These are phyloP conservation scores for Tricholoma flavovirens DNA, from an alignment of 768 basidiomycete genomes.

Conservation along the genomic window DNA sequence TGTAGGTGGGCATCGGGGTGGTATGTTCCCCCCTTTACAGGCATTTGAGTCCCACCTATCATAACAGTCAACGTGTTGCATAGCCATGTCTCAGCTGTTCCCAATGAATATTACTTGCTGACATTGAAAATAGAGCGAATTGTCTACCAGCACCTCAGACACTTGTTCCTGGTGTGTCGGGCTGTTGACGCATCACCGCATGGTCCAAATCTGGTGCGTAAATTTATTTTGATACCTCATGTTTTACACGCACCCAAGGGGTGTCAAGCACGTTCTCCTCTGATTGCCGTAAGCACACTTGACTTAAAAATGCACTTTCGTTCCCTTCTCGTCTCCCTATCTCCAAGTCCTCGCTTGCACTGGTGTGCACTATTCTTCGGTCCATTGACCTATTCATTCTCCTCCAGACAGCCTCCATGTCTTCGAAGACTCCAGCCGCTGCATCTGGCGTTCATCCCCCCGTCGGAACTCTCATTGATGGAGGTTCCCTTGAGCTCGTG, in stretches of 20 bases:
- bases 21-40: slow-evolving; percentile 23
- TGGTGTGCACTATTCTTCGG: slow-evolving; percentile 35
- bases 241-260: slow-evolving; percentile 60
- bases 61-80: neutral
- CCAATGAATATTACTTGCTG: slow-evolving; percentile 2
- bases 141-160: slow-evolving; percentile 1
- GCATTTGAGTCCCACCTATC: slow-evolving; percentile 5
- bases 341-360: slow-evolving; percentile 40
- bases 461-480: slow-evolving; percentile 81
- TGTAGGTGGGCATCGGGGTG: slow-evolving; percentile 22
- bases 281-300: slow-evolving; percentile 13
- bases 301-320: slow-evolving; percentile 16
- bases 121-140: slow-evolving; percentile 1
- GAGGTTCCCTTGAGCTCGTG: slow-evolving; percentile 75
- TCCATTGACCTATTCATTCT: slow-evolving; percentile 19
- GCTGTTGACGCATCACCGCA: slow-evolving; percentile 33
- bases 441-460: slow-evolving; percentile 65
- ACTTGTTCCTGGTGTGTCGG: slow-evolving; percentile 11
- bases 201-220: slow-evolving; percentile 36
- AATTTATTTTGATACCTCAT: slow-evolving; percentile 65
- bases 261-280: slow-evolving; percentile 36
- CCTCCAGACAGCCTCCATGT: slow-evolving; percentile 29
- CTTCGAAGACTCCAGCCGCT: slow-evolving; percentile 60
- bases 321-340: slow-evolving; percentile 26
- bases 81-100: too few species aligned